Evolutionary conservation across 306 rosid genomes (phyloP), one percentile per base, ranked within the genome.

Genomic region (Mimosa bimucronata): DNA sequence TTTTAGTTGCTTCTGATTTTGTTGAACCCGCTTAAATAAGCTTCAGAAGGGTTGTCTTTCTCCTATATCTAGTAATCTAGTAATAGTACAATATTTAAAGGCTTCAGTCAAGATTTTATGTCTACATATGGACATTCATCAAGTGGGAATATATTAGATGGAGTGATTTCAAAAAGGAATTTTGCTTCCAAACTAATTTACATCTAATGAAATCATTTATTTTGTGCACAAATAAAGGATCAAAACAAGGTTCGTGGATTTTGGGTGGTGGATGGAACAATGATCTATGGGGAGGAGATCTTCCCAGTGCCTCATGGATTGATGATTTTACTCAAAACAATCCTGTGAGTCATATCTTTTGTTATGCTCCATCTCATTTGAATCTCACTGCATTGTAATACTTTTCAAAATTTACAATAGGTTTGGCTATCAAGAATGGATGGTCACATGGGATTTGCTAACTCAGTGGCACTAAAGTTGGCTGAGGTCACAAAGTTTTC

Each of bases 231-330:
- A 34, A 34, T 71, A 81, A 83, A 94, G 98, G 86, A 76, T 62
- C 81, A 76, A 83, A 90, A 73, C 86, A 83, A 76, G 96, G 92
- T 82, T 89, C 90, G 53, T 94, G 98, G 98, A 87, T 94, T 79
- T 82, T 92, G 92, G 98, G 98, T 62, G 97, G 97, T 80, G 94
- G 97, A 79, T 94, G 98, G 98, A 92, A 94, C 85, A 90, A 90
- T 86, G 96, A 90, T 83, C 88, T 80, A 8, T 90, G 98, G 98
- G 97, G 94, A 87, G 97, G 97, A 72, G 92, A 88, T 76, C 81
- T 87, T 66, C 98, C 98, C 12, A 60, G 66, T 82, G 94, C 94
- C 7, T 83, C 91, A 83, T 94, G 97, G 98, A 88, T 92, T 30
- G 93, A 94, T 77, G 85, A 88, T 79, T 58, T 86, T 68, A 87